phyloP scores from a whole-genome alignment of 306 rosid genomes.

The Corylus avellana region DNA sequence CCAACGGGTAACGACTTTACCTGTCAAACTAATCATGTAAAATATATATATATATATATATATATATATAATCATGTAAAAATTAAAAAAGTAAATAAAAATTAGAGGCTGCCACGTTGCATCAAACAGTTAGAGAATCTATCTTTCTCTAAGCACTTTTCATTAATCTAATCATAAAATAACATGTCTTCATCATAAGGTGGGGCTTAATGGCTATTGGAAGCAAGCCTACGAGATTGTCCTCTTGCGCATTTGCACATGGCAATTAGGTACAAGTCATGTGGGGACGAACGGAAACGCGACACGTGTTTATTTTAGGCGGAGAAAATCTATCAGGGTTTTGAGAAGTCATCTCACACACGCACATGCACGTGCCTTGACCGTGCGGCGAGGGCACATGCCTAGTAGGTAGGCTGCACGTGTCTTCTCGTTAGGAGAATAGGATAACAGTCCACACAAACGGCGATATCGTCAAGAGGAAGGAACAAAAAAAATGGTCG shows the following conservation, averaged over 20 bases:
- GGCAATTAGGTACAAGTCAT: slow-evolving; percentile 49
- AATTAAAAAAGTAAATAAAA: no score
- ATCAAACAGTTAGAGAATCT: slow-evolving; percentile 21
- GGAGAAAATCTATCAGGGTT: neutral
- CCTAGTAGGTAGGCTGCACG: neutral
- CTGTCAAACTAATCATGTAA: slow-evolving; percentile 46
- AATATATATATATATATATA: no score
- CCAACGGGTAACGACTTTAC: slow-evolving; percentile 62
- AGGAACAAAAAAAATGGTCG: no score
- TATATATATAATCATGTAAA: neutral
- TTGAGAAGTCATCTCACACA: no score
- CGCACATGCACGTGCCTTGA: neutral
- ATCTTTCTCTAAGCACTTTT: slow-evolving; percentile 6
- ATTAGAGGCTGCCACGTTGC: slow-evolving; percentile 20
- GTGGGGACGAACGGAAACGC: slow-evolving; percentile 10
- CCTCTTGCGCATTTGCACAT: slow-evolving; percentile 50
- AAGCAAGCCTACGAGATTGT: slow-evolving; percentile 25
- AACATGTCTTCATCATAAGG: slow-evolving; percentile 32
- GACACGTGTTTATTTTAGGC: slow-evolving; percentile 30
- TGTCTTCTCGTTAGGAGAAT: neutral
- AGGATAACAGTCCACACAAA: neutral
- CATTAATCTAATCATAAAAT: neutral
- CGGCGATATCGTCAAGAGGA: slow-evolving; percentile 3
- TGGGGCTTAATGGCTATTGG: slow-evolving; percentile 15
- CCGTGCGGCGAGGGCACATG: slow-evolving; percentile 48